Evolutionary conservation across 257 asterid species (phyloP), one percentile per base, ranked within the genome.

Genomic region (Petrea volubilis): DNA sequence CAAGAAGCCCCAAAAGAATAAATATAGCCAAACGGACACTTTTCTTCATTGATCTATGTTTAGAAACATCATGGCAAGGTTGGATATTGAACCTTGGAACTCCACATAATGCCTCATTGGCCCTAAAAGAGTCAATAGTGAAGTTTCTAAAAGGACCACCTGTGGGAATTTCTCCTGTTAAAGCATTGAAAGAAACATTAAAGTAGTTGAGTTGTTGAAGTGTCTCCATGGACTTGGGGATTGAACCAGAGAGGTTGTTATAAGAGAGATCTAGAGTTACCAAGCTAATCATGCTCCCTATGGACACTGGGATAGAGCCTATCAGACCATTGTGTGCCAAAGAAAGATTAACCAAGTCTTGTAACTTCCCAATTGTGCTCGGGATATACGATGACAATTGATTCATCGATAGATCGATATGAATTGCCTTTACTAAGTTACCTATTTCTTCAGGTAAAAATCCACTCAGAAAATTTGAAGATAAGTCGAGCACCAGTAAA

Each of bases 91-190:
- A 74, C 56, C 63, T 36, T 0, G 60, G 68, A 33, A 13, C n/a
- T 41, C 84, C 84, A 64, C 79, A 75, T 29, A 75, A 41, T 5
- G 38, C 72, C n/a, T 21, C 17, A 55, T 75, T 75, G 4, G 28
- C 51, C 40, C 23, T 41, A 7, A 72, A 80, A 27, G 68, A 72
- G 20, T 68, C 70, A 18, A 14, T 18, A 2, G 77, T 76, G 53
- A 80, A 80, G 64, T 77, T 76, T n/a, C 5, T 14, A 40, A 80
- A 80, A 7, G 79, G 69, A 59, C 82, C 85, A 50, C 60, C 51
- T 0, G 50, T 17, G 6, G 79, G 82, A 34, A 79, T 70, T 49
- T 74, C 83, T 4, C 80, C 83, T 0, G 13, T 34, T 25, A 79
- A 29, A 7, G 7, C 29, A 64, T 79, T 79, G 74, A 69, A 74